Base-by-base conservation (phyloP, 2,329 filamentous ascomycete species). In the Erysiphe pulchra region DNA sequence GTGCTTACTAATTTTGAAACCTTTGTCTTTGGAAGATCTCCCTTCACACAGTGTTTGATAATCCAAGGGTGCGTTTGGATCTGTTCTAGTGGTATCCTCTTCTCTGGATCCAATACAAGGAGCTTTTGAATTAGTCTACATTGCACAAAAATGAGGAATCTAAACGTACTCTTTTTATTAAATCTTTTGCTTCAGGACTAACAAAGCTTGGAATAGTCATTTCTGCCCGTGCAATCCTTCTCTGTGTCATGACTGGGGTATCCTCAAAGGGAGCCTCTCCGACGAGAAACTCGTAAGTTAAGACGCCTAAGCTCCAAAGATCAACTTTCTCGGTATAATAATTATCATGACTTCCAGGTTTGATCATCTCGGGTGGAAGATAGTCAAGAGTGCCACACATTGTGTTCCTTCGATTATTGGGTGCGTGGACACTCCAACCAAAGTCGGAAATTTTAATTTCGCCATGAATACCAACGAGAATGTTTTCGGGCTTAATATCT, bases 391-490 rank as follows among this genome's bases (percentile, higher is more conserved):
- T 98, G 51, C 90, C 90, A 61, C 90, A 98, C 75, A 95, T 86
- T 47, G 90, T 98, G 57, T 86, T 80, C 50, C 90, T 72, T 54
- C 90, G 70, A 64, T 87, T 92, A 62, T 92, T 94, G 28, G 90
- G 90, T 5, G 90, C 90, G 62, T 98, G 90, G 4, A 95, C 90
- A 59, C 82, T 92, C 90, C 90, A 98, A 44, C 90, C 87, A 57
- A 95, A 98, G 62, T 98, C 90, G 4, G 84, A 92, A 57, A 98
- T 86, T 63, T 98, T 98, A 65, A 98, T 86, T 67, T 98, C 90
- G 52, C 86, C 90, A 59, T 95, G 87, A 49, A 95, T 85, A 13
- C 87, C 87, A 30, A 95, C 79, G 18, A 95, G 71, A 51, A 95
- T 95, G 57, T 95, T 95, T 63, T 95, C 86, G 2, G 86, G 86